Conservation (phyloP, 768 basidiomycete genomes). For the Hypholoma fasciculare region DNA sequence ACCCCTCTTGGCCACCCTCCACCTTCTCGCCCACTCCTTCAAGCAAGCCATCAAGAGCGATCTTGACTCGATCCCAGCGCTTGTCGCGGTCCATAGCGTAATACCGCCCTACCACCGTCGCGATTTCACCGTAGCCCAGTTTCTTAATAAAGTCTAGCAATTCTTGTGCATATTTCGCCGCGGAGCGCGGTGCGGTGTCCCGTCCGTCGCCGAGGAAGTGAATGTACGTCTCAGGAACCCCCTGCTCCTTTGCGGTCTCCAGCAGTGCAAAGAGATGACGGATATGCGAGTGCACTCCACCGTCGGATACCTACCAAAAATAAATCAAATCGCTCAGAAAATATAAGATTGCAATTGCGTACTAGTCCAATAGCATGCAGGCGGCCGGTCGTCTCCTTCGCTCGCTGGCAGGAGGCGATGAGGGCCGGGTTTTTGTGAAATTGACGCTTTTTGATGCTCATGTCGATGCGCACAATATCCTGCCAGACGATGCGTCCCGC, state of each 20-base stretch:
- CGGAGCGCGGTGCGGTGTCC: slow-evolving; percentile 88
- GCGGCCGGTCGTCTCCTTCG: slow-evolving; percentile 81
- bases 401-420: slow-evolving; percentile 69
- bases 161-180: slow-evolving; percentile 74
- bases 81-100: slow-evolving; percentile 98
- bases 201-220: slow-evolving; percentile 96
- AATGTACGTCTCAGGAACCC: slow-evolving; percentile 83
- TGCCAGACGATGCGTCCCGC: slow-evolving; percentile 97
- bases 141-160: slow-evolving; percentile 77
- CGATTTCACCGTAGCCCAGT: slow-evolving; percentile 77
- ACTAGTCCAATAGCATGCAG: slow-evolving; percentile 90
- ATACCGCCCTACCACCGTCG: slow-evolving; percentile 87
- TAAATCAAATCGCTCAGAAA: not conserved
- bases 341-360: slow-evolving; percentile 21
- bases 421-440: slow-evolving; percentile 82
- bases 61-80: slow-evolving; percentile 92
- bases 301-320: slow-evolving; percentile 75
- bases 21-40: slow-evolving; percentile 62
- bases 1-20: slow-evolving; percentile 48
- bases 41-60: slow-evolving; percentile 84
- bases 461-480: slow-evolving; percentile 94
- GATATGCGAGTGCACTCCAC: slow-evolving; percentile 97
- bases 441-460: slow-evolving; percentile 83
- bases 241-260: slow-evolving; percentile 84
- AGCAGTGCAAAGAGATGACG: slow-evolving; percentile 87